phyloP scores from a whole-genome alignment of 1,284 basidiomycete species.

The Leccinum laetum region DNA sequence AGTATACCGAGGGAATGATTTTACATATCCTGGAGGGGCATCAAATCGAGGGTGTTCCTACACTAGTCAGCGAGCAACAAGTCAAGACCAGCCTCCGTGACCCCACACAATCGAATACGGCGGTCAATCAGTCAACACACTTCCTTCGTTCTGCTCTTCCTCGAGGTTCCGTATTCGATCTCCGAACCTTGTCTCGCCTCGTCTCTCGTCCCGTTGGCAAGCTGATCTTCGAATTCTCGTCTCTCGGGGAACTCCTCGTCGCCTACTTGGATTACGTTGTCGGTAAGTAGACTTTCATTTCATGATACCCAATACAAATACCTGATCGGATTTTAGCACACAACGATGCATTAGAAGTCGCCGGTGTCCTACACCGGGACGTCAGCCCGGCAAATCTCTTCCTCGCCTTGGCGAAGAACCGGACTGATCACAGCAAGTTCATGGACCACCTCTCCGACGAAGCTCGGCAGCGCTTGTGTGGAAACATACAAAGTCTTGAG shows the following conservation, averaged over 20 bases:
- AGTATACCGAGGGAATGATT: conserved; percentile 8
- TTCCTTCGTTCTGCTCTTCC: not conserved
- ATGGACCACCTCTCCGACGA: not conserved
- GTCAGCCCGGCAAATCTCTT: conserved; percentile 4
- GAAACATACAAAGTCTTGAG: not conserved
- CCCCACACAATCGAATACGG: not conserved
- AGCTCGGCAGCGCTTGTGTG: not conserved
- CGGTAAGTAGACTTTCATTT: not conserved
- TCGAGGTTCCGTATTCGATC: not conserved
- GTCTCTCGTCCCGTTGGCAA: conserved; percentile 1
- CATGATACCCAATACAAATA: not conserved
- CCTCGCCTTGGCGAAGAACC: not conserved
- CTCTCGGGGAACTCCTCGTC: conserved; percentile 7
- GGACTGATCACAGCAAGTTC: not conserved
- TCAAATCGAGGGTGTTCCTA: conserved; percentile 5
- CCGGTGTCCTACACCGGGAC: conserved; percentile 4
- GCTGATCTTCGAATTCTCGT: conserved; percentile 4
- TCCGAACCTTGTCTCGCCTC: conserved; percentile 2
- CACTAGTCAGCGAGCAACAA: conserved; percentile 5
- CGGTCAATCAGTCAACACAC: conserved; percentile 1
- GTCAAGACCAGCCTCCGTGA: not conserved
- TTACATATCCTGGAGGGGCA: not conserved
- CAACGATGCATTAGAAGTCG: not conserved
- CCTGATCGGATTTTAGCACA: conserved; percentile 2
- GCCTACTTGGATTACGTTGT: conserved; percentile 1